These are phyloP conservation scores for Fusarium sp. DNA, from an alignment of 2,329 filamentous ascomycete genomes.

Conservation along the genomic window DNA sequence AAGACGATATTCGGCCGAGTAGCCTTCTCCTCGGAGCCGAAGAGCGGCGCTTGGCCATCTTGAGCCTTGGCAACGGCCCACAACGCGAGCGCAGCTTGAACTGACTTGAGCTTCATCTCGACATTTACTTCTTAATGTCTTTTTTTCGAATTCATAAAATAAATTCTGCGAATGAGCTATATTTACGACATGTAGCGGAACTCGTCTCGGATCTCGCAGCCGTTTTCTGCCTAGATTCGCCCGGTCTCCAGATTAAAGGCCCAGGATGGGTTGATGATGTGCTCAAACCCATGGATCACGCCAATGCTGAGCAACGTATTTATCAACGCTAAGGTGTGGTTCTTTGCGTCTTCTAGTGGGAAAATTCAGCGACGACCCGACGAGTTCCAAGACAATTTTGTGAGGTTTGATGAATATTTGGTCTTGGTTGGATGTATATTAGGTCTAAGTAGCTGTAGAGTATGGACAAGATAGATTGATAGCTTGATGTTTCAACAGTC, in stretches of 20 bases:
- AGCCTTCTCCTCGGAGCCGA: not conserved
- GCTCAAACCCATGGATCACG: slow-evolving; percentile 17
- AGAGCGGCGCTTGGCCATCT: slow-evolving; percentile 10
- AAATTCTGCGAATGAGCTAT: not conserved
- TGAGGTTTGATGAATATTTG: not conserved
- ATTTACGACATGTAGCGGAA: not conserved
- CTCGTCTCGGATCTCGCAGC: slow-evolving; percentile 13
- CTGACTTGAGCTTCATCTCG: not conserved
- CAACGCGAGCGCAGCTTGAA: not conserved
- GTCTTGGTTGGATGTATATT: not conserved
- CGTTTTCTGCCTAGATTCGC: not conserved
- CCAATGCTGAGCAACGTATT: not conserved
- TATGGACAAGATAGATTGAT: not conserved
- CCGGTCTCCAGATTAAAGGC: not conserved
- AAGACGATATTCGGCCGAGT: slow-evolving; percentile 69
- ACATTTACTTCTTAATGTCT: not conserved
- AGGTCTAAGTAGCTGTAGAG: not conserved
- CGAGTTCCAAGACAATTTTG: not conserved
- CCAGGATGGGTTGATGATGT: slow-evolving; percentile 13
- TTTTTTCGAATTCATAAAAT: not conserved
- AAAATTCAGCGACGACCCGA: not conserved
- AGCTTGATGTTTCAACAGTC: not conserved
- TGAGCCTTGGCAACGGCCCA: not conserved
- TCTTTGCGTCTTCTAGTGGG: not conserved
- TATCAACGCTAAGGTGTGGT: not conserved